Evolutionary conservation across 179 eudicot species (phyloP).

Genomic region (Spinacia oleracea): DNA sequence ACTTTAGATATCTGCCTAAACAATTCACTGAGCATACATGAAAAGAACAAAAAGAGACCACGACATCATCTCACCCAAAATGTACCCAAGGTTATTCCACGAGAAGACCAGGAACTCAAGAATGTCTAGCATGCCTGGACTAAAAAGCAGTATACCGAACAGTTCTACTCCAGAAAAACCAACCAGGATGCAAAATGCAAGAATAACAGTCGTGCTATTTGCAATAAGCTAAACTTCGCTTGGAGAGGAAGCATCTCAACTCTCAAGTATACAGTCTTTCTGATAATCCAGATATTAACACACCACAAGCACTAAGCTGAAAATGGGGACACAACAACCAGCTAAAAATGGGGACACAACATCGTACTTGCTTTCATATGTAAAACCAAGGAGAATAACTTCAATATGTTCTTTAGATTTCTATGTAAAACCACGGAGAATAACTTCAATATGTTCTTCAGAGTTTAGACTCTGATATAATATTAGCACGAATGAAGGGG

Average conservation of each 20-base stretch:
- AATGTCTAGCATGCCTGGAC: neutral
- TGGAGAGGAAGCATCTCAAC: neutral
- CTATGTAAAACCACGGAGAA: neutral
- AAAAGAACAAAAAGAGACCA: neutral
- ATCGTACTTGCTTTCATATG: neutral
- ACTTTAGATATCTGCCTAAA: neutral
- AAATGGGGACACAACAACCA: too few relatives aligned
- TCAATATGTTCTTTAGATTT: neutral
- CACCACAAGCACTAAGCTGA: conserved; percentile 1
- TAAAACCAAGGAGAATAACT: neutral
- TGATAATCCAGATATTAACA: neutral
- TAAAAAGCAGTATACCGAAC: neutral
- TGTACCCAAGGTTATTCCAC: neutral
- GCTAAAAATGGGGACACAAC: neutral
- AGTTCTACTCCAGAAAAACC: neutral
- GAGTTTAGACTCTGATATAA: neutral
- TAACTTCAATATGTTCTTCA: neutral
- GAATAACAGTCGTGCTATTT: neutral
- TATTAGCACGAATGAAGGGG: neutral
- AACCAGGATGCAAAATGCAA: conserved; percentile 1
- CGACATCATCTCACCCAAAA: neutral
- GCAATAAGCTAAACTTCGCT: neutral
- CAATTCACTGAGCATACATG: neutral
- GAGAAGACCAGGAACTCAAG: neutral
- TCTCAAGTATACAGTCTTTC: neutral